Conservation (phyloP, 129 eudicot genomes). For the Artemisia argyi region DNA sequence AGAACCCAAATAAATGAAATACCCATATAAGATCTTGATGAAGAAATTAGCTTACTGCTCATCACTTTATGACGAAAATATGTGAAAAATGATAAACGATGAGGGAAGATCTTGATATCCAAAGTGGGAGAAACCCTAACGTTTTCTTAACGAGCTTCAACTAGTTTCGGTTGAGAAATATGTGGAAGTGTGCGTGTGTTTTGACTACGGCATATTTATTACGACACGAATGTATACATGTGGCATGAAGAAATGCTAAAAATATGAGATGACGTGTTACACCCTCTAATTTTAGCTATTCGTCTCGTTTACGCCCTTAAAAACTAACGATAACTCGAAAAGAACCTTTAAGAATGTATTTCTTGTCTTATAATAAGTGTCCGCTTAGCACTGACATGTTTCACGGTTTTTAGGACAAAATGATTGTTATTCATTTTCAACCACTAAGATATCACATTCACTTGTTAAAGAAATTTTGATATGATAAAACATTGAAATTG, state of each 20-base stretch:
- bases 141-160: too few species aligned
- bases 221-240: not conserved
- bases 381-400: too few species aligned
- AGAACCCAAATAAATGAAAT: not conserved
- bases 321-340: not conserved
- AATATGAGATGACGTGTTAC: not conserved
- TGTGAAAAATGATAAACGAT: not conserved
- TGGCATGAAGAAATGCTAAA: not conserved
- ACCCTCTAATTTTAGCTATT: not conserved
- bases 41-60: not conserved
- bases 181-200: not conserved
- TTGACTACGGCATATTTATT: not conserved
- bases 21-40: conserved; percentile 1
- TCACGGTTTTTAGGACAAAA: too few species aligned
- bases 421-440: too few species aligned
- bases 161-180: not conserved
- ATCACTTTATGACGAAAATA: not conserved
- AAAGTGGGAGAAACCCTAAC: not conserved
- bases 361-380: too few species aligned
- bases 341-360: too few species aligned
- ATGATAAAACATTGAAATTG: too few species aligned
- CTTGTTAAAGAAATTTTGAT: too few species aligned
- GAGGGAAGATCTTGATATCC: not conserved
- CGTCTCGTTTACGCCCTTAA: not conserved
- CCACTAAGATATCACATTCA: too few species aligned